Percentiles rank a stretch among this genome's conserved stretches.
Conservation (phyloP, 139 green algal genomes). For the Chlamydomonas schloesseri region DNA sequence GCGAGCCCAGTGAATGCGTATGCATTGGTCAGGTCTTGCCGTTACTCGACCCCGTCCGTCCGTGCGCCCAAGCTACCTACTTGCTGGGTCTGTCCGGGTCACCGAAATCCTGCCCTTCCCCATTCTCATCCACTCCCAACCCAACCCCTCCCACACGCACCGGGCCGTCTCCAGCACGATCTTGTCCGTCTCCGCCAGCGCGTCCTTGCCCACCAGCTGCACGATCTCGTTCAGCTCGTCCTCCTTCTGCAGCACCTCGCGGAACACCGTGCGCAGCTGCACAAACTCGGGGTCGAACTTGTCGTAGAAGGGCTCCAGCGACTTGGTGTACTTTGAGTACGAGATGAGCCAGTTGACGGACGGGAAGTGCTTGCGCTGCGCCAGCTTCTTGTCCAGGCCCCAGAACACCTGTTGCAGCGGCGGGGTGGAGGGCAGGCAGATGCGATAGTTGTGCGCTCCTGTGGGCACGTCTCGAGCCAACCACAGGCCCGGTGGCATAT, state of each 20-base stretch:
- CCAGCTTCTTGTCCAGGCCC: slow-evolving; percentile 99
- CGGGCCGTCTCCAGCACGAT: slow-evolving; percentile 96
- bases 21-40: no score
- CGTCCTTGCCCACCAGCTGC: slow-evolving; percentile 99
- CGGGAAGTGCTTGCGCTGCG: slow-evolving; percentile 99
- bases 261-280: slow-evolving; percentile 69
- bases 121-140: not conserved
- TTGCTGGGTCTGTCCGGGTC: no score
- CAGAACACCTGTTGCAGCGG: slow-evolving; percentile 99
- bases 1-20: no score
- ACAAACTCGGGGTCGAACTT: slow-evolving; percentile 92
- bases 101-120: no score
- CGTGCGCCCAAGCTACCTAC: no score
- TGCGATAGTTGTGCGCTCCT: no score
- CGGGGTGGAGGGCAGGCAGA: not conserved
- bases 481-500: no score
- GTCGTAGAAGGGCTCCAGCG: slow-evolving; percentile 97
- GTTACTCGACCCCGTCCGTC: no score
- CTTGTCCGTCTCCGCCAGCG: slow-evolving; percentile 98
- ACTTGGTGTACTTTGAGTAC: slow-evolving; percentile 99
- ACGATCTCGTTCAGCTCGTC: slow-evolving; percentile 99
- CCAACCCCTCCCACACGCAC: slow-evolving; percentile 29
- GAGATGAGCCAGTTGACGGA: slow-evolving; percentile 99
- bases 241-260: slow-evolving; percentile 96
- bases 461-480: no score